These are phyloP conservation scores for Fusarium nurragi DNA, from an alignment of 2,329 filamentous ascomycete genomes.

Conservation along the genomic window DNA sequence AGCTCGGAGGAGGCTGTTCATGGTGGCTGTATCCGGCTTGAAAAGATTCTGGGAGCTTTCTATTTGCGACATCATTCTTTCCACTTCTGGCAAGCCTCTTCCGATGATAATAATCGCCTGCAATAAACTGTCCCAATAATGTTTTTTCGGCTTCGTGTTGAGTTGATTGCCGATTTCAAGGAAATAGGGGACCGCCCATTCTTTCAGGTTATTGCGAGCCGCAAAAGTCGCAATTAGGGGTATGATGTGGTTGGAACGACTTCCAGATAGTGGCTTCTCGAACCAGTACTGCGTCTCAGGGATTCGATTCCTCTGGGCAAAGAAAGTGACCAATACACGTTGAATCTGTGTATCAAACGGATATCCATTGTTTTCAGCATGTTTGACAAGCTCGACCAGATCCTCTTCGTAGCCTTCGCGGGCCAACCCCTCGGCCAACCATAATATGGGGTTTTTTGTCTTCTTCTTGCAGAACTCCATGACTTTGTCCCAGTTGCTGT, in stretches of 20 bases:
- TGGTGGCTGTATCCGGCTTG: slow-evolving; percentile 72
- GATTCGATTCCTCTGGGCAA: slow-evolving; percentile 65
- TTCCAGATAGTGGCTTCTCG: slow-evolving; percentile 57
- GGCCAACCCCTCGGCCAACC: slow-evolving; percentile 65
- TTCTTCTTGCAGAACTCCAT: slow-evolving; percentile 33
- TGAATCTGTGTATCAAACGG: slow-evolving; percentile 59
- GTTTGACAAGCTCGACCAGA: slow-evolving; percentile 64
- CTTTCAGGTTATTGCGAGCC: slow-evolving; percentile 64
- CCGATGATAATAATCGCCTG: slow-evolving; percentile 76
- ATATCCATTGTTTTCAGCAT: slow-evolving; percentile 59
- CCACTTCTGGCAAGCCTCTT: slow-evolving; percentile 65
- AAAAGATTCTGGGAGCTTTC: slow-evolving; percentile 65
- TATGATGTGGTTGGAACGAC: slow-evolving; percentile 40
- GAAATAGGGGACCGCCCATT: slow-evolving; percentile 72
- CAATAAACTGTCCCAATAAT: slow-evolving; percentile 76
- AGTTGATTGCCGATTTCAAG: slow-evolving; percentile 60
- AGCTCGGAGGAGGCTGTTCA: slow-evolving; percentile 79
- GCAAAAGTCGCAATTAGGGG: slow-evolving; percentile 59
- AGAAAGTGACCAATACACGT: slow-evolving; percentile 68
- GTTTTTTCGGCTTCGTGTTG: slow-evolving; percentile 56
- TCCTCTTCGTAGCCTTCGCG: slow-evolving; percentile 66
- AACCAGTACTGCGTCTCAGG: slow-evolving; percentile 76
- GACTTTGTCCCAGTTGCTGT: slow-evolving; percentile 45
- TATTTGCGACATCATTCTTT: slow-evolving; percentile 74
- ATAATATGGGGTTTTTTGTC: slow-evolving; percentile 41